Base-by-base conservation (phyloP, 805 yeast genomes). In the Scheffersomyces coipomensis region DNA sequence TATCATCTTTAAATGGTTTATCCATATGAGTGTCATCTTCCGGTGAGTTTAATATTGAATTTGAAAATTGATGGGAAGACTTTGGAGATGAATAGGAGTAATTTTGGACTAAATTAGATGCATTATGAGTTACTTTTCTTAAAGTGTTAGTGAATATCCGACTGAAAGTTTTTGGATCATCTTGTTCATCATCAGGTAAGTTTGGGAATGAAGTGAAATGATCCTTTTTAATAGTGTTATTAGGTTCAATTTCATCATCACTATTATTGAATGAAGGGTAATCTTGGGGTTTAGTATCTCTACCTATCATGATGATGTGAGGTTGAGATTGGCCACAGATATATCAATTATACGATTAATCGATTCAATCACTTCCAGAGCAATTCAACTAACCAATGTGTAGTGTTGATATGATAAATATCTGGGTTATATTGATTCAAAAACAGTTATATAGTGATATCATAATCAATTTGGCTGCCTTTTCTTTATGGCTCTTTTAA, bases 141-240 rank as follows among this genome's bases (percentile, higher is more conserved):
- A 69, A 45, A 0, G 75, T 69, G 38, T 58, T 63, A 31, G 68
- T 47, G 43, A 69, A 52, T 25, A 69, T 56, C 10, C 56, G 53
- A 9, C 70, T 53, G 15, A 69, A 44, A 5, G 71, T 59, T 42
- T 58, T 56, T 38, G 58, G 44, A 33, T 58, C 54, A 13, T 60
- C 64, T 32, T 55, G 53, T 38, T 67, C 66, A 2, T 74, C 73
- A 49, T 69, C 73, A 6, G 74, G 71, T 16, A 69, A 51, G 6
- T 65, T 66, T 8, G 75, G 75, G 37, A 69, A 69, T 25, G 73
- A 68, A 30, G 60, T 59, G 43, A 59, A 69, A 48, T 68, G 74
- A 12, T 55, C 43, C 16, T 38, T 30, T 24, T 13, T 35, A 31
- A 9, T 12, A 26, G 19, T 12, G 5, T 15, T 35, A 2, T n/a